Evolutionary conservation across 2,329 filamentous ascomycete genomes (phyloP), one percentile per base, ranked within the genome.

Genomic region (Cordyceps militaris): DNA sequence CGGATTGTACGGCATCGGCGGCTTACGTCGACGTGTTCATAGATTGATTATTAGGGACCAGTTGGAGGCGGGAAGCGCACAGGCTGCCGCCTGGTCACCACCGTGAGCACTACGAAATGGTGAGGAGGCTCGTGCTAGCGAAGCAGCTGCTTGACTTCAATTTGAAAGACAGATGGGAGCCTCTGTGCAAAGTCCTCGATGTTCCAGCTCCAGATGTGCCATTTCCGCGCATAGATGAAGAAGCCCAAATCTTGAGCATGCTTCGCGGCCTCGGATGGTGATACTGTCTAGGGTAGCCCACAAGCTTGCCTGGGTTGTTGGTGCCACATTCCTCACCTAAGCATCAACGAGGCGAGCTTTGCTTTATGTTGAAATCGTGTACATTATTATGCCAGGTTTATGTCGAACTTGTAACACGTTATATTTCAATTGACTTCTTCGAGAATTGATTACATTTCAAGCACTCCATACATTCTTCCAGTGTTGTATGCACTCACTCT

Each of bases 131-230:
- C 57, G 69, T 71, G 13, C 67, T 68, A 3, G 44, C 62, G 11
- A 67, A 69, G n/a, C 52, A 53, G 16, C 56, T 64, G 57, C 42
- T 71, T 47, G 66, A 71, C 53, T 69, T 67, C 60, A 61, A 64
- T 3, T 65, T 71, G 30, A 64, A 68, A 21, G 67, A 73, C 32
- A 69, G 69, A 47, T 73, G 70, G 70, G 67, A 64, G 34, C 71
- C 70, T 10, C 62, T 73, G 36, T 73, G 70, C 63, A 47, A 66
- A 38, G 72, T 72, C 58, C 64, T 72, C 0, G 66, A 66, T 57
- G 66, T 67, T 55, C 60, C 64, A 0, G 63, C 72, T 0, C 71
- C 70, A 13, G 59, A 58, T 23, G 59, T 57, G 49, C 61, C 63
- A 1, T 64, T 63, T 26, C 63, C 63, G 2, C 60, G 57, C 23